Evolutionary conservation across 148 eudicot genomes (phyloP), one percentile per base, ranked within the genome.

Genomic region (Rhododendron ferrugineum): DNA sequence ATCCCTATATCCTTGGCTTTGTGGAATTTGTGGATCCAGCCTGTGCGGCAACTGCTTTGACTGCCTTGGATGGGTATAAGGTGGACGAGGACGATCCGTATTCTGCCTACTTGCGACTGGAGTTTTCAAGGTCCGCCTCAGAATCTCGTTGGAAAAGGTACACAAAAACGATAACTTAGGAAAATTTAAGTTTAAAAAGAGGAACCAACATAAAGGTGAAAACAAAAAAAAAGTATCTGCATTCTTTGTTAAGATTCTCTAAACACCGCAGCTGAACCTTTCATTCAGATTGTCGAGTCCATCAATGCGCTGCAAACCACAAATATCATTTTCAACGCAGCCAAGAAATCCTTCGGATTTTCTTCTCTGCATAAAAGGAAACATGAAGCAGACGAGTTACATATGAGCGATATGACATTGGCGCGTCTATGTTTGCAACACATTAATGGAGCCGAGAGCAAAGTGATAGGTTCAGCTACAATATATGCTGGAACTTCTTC

Each of bases 21-120:
- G 95, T 94, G 66, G 95, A 94, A 82, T 94, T 94, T 80, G 84
- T 20, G 32, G 87, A 87, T 79, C 88, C 95, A 62, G 93, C 94
- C 5, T 90, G 91, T 91, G 98, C 98, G 16, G 95, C 98, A 78
- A 92, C 98, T 84, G 98, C 98, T 77, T 78, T 94, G 90, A 90
- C 87, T 81, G 93, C 95, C 78, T 87, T 94, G 88, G 94, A 94
- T 93, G 98, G 95, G 40, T 94, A 94, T 84, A 90, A 85, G 86
- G 89, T 94, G 92, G 98, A 94, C 81, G 94, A 93, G 80, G 83
- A 89, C 80, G 93, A 93, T 82, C 92, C 90, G 18, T 92, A 88
- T 73, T 93, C 98, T 72, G 23, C 94, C 66, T 86, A 86, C 82
- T 86, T 94, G 60, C 89, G 95, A 72, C 90, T 94, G 74, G 95